Evolutionary conservation across 495 filamentous ascomycete species (phyloP), one percentile per base, ranked within the genome.

Genomic region (Clohesyomyces aquaticus): DNA sequence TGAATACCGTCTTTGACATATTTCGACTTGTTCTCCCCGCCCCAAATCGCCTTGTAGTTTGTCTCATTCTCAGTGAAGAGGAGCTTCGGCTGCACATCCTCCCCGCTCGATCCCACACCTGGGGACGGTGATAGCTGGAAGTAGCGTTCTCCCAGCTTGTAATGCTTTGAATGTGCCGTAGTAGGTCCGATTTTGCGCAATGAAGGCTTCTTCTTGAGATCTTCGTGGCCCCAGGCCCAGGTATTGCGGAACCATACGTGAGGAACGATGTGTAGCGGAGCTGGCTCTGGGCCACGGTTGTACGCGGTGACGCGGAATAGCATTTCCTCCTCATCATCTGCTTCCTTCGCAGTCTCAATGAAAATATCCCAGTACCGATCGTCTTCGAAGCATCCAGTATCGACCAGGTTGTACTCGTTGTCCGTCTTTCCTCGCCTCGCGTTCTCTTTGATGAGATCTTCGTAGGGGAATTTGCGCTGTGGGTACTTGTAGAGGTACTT

Each of bases 401-500:
- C 94, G 29, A 93, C 81, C 42, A 97, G 80, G 73, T 96, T 93
- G 76, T 96, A 97, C 72, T 98, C 93, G 26, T 81, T 84, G 42
- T 96, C 93, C 59, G 83, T 66, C 67, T 85, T 88, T 43, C 82
- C 79, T 19, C 92, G 88, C 56, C 80, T 83, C 26, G 87, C 90
- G 71, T 96, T 98, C 71, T 93, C 89, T 57, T 89, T 80, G 35
- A 94, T 76, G 18, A 98, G 78, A 62, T 96, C 85, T 69, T 96
- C 82, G 75, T 98, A 98, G 1, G 93, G 93, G 67, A 98, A 98
- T 48, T 87, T 84, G 69, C 82, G 81, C 78, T 98, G 93, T 0
- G 93, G 93, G 68, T 96, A 96, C 75, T 97, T 98, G 82, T 98
- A 98, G 65, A 96, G 87, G 70, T 85, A 94, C 75, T 98, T 98